Base-by-base conservation (phyloP, 2,329 filamentous ascomycete genomes). In the Aureobasidium sp. region DNA sequence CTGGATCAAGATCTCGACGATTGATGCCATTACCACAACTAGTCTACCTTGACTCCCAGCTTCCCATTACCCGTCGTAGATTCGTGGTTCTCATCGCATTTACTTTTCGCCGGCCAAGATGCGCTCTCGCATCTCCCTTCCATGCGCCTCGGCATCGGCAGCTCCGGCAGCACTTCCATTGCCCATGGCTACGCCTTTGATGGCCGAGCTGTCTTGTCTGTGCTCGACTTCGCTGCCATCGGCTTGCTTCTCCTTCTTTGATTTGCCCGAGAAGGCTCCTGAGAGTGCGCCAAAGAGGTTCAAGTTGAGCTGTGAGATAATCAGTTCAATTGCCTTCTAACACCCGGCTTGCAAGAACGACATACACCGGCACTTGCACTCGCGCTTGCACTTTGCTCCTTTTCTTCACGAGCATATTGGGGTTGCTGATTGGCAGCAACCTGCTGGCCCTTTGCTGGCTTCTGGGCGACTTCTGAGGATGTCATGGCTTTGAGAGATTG, bases 271-370 rank as follows among this genome's bases (percentile, higher is more conserved):
- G 64, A 74, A 74, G 17, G 68, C 68, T 41, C 72, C 72, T 29
- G 69, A 65, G 41, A 74, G 44, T 7, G 72, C 72, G 49, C 70
- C 72, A 63, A 73, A 72, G 61, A 74, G 64, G 66, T 74, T 74
- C 20, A 74, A 66, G 52, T 74, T 74, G 27, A 74, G 64, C 72
- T 74, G n/a, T 22, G 53, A n/a, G 4, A 42, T 20, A 52, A 31
- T 48, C 41, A 62, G 31, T 31, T 25, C 6, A 25, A 15, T 3
- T 14, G 15, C 22, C 5, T 3, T 5, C 12, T 14, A 15, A 15
- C 15, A 22, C 3, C 25, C 12, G 15, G 27, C 12, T 14, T 22
- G 12, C 5, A 17, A 6, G 25, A 3, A 39, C 6, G 20, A 48
- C 55, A 47, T 47, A 58, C 55, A 65, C 70, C 62, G 64, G 73